Percentiles rank a stretch among this genome's conserved stretches.
Conservation (phyloP, 116 monocot genomes). For the Cymodocea nodosa region DNA sequence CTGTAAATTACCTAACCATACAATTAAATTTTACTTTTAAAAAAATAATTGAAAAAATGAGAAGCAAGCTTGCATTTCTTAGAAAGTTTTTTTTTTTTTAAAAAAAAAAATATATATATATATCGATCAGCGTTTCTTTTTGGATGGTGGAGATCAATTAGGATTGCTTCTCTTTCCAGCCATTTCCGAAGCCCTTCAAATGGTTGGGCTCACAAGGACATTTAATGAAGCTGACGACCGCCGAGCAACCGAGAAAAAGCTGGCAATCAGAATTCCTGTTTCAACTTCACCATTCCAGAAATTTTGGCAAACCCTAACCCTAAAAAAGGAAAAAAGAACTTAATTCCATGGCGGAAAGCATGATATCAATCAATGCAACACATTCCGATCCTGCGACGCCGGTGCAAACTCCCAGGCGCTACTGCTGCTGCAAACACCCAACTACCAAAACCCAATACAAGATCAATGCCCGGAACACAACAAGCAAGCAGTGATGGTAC, state of each 20-base stretch:
- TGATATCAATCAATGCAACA: conserved; percentile 2
- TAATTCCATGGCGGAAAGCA: background rate
- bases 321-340: background rate
- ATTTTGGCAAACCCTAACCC: conserved; percentile 1
- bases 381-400: conserved; percentile 1
- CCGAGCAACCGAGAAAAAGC: background rate
- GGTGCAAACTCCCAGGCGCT: conserved; percentile 6
- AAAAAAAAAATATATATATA: too few relatives aligned
- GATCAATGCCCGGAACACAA: background rate
- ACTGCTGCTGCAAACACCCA: background rate
- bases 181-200: background rate
- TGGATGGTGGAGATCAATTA: background rate
- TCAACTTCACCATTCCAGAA: background rate
- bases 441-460: background rate
- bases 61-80: too few relatives aligned
- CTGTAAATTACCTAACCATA: too few relatives aligned
- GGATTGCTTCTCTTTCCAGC: background rate
- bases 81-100: too few relatives aligned
- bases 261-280: background rate
- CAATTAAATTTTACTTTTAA: too few relatives aligned
- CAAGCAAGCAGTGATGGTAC: background rate
- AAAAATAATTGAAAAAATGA: too few relatives aligned
- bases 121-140: too few relatives aligned
- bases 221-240: background rate
- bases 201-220: background rate